These are phyloP conservation scores for Tirmania nivea DNA, from an alignment of 495 filamentous ascomycete genomes.

Conservation along the genomic window DNA sequence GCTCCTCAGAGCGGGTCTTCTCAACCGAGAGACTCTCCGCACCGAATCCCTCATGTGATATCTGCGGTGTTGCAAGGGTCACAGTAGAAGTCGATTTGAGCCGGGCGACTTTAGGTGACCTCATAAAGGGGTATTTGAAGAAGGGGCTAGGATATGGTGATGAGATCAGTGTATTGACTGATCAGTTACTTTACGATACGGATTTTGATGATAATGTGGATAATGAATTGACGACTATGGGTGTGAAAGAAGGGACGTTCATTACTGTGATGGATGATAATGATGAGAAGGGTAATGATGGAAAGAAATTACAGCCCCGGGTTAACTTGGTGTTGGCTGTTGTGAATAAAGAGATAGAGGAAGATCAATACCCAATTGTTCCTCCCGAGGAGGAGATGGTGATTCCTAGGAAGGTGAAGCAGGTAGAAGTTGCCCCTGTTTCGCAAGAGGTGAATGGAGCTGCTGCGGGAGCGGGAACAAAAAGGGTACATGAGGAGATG, in stretches of 20 bases:
- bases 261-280: conserved; percentile 63
- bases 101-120: conserved; percentile 55
- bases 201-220: conserved; percentile 70
- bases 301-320: conserved; percentile 25
- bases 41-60: conserved; percentile 60
- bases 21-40: conserved; percentile 48
- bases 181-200: conserved; percentile 57
- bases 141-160: conserved; percentile 56
- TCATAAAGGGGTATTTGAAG: conserved; percentile 55
- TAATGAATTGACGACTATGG: conserved; percentile 61
- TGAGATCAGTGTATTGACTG: conserved; percentile 56
- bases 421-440: conserved; percentile 16
- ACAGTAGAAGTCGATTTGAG: conserved; percentile 45
- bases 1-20: conserved; percentile 45
- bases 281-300: conserved; percentile 16
- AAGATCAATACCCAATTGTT: too few species aligned
- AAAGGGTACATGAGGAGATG: conserved; percentile 13
- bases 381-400: conserved; percentile 16
- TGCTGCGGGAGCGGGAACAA: conserved; percentile 4
- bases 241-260: conserved; percentile 48
- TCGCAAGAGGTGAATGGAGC: conserved; percentile 11
- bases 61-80: conserved; percentile 54
- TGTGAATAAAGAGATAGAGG: background rate
- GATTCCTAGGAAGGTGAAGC: conserved; percentile 29
- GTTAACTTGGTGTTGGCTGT: conserved; percentile 43